A percentile compares a stretch with the other conserved stretches of the same genome.
These are phyloP conservation scores for Aspergillus ustus DNA, from an alignment of 2,329 filamentous ascomycete genomes.

Conservation along the genomic window DNA sequence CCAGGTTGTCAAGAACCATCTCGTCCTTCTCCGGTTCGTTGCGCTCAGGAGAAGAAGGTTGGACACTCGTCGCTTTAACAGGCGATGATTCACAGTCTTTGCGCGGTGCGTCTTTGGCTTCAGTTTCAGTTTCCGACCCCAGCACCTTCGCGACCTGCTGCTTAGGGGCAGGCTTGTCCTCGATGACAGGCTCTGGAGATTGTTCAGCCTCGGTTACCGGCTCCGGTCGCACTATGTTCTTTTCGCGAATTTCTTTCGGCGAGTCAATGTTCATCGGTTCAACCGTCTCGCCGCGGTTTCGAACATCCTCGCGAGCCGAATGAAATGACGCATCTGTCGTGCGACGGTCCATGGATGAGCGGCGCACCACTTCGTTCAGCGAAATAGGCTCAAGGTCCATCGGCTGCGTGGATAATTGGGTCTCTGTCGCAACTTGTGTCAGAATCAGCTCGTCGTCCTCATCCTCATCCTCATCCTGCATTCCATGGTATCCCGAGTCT, in stretches of 20 bases:
- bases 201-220: slow-evolving; percentile 13
- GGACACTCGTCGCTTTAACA: slow-evolving; percentile 20
- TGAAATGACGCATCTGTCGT: slow-evolving; percentile 53
- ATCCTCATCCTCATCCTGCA: slow-evolving; percentile 43
- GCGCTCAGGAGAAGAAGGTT: slow-evolving; percentile 23
- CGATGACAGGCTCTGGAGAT: slow-evolving; percentile 1
- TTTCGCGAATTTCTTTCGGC: slow-evolving; percentile 26
- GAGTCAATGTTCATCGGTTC: slow-evolving; percentile 43
- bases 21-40: slow-evolving; percentile 36
- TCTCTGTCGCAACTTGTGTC: slow-evolving; percentile 35
- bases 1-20: slow-evolving; percentile 42
- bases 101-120: slow-evolving; percentile 18
- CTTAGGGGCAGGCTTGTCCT: not conserved
- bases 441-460: slow-evolving; percentile 45
- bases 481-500: slow-evolving; percentile 55
- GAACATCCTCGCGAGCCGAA: slow-evolving; percentile 48
- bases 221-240: slow-evolving; percentile 22
- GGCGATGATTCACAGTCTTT: slow-evolving; percentile 22
- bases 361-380: slow-evolving; percentile 24
- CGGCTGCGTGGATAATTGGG: slow-evolving; percentile 40
- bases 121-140: slow-evolving; percentile 20
- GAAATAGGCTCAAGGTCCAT: slow-evolving; percentile 34
- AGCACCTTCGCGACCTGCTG: not conserved
- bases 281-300: slow-evolving; percentile 39
- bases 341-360: slow-evolving; percentile 38